These are phyloP conservation scores for Chalara sp. DNA, from an alignment of 2,329 filamentous ascomycete genomes.

Conservation along the genomic window DNA sequence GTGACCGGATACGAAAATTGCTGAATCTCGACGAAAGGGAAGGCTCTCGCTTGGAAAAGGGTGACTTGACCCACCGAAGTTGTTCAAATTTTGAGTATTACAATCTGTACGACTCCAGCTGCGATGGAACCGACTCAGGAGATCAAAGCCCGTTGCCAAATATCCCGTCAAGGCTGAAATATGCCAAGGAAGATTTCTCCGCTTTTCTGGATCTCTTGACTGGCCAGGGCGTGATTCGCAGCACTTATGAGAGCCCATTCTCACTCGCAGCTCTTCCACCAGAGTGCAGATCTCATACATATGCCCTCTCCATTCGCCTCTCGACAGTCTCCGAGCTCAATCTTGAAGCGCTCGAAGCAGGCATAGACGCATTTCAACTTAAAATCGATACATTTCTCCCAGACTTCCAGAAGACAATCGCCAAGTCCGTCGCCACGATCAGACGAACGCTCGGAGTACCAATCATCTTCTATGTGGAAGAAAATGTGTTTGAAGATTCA, in stretches of 20 bases:
- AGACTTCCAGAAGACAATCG: slow-evolving; percentile 41
- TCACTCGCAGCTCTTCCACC: slow-evolving; percentile 52
- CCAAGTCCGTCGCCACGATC: slow-evolving; percentile 49
- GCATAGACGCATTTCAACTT: slow-evolving; percentile 53
- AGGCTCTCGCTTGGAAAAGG: slow-evolving; percentile 34
- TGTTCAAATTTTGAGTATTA: slow-evolving; percentile 64
- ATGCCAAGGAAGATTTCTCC: slow-evolving; percentile 53
- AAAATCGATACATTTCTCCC: slow-evolving; percentile 51
- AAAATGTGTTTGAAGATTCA: slow-evolving; percentile 27
- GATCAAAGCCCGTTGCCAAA: slow-evolving; percentile 36
- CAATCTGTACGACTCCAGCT: slow-evolving; percentile 37
- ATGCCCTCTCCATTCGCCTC: slow-evolving; percentile 56
- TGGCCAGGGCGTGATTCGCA: slow-evolving; percentile 43
- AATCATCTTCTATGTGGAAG: slow-evolving; percentile 51
- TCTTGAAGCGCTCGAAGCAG: slow-evolving; percentile 47
- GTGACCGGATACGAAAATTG: slow-evolving; percentile 50
- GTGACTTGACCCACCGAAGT: slow-evolving; percentile 36
- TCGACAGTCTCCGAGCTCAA: slow-evolving; percentile 48
- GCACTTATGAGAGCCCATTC: slow-evolving; percentile 52
- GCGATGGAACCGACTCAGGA: slow-evolving; percentile 29
- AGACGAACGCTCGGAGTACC: slow-evolving; percentile 49
- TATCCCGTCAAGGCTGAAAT: slow-evolving; percentile 41
- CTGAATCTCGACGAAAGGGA: slow-evolving; percentile 37
- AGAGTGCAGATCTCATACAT: slow-evolving; percentile 56
- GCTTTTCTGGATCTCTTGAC: slow-evolving; percentile 52